Evolutionary conservation across 805 yeast genomes (phyloP).

Genomic region (Metschnikowia henanensis): DNA sequence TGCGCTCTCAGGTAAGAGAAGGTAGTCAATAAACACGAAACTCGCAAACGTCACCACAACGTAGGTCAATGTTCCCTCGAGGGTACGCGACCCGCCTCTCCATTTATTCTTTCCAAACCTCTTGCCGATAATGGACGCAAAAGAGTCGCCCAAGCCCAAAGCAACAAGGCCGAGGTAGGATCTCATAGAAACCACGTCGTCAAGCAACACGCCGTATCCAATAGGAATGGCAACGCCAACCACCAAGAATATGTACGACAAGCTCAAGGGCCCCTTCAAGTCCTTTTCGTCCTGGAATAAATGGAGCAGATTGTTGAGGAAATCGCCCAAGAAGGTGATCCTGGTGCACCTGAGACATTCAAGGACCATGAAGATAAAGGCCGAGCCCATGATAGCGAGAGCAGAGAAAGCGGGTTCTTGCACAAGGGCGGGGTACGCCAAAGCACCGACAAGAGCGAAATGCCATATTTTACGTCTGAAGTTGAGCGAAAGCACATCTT

Average conservation of each 20-base stretch:
- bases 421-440: slow-evolving; percentile 40
- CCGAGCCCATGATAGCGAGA: slow-evolving; percentile 66
- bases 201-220: slow-evolving; percentile 40
- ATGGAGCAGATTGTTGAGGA: slow-evolving; percentile 48
- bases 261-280: slow-evolving; percentile 73
- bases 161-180: slow-evolving; percentile 67
- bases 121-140: slow-evolving; percentile 83
- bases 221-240: slow-evolving; percentile 80
- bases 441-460: slow-evolving; percentile 51
- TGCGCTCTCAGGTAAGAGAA: slow-evolving; percentile 22
- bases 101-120: slow-evolving; percentile 63
- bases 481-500: slow-evolving; percentile 54
- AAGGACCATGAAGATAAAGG: slow-evolving; percentile 61
- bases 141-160: slow-evolving; percentile 87
- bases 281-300: slow-evolving; percentile 84
- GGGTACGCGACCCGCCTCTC: slow-evolving; percentile 68
- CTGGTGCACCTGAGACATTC: slow-evolving; percentile 69
- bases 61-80: slow-evolving; percentile 84
- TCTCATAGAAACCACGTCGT: slow-evolving; percentile 35
- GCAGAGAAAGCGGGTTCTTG: slow-evolving; percentile 62
- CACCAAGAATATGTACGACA: slow-evolving; percentile 80
- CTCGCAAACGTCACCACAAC: slow-evolving; percentile 48
- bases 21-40: slow-evolving; percentile 37
- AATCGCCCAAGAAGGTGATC: slow-evolving; percentile 66
- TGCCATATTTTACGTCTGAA: slow-evolving; percentile 91